A percentile compares a stretch with the other conserved stretches of the same genome.
phyloP scores from a whole-genome alignment of 495 filamentous ascomycete species.

The Annulohypoxylon moriforme region DNA sequence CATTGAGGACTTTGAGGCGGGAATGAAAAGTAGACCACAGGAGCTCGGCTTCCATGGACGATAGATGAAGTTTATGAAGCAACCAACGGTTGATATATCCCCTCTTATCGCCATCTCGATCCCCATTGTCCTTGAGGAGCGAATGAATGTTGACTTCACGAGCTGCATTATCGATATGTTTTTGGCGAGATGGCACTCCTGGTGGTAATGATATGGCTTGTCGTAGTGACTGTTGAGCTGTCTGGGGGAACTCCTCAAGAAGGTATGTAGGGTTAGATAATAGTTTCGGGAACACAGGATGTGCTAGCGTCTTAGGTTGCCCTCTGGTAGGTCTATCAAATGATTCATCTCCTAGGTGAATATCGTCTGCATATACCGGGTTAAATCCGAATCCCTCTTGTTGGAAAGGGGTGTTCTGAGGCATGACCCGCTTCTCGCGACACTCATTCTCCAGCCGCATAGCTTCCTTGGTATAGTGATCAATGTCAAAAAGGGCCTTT shows the following conservation, averaged over 20 bases:
- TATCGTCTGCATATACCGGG: slow-evolving; percentile 43
- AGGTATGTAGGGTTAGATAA: slow-evolving; percentile 46
- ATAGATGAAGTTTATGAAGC: slow-evolving; percentile 58
- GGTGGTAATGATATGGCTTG: slow-evolving; percentile 37
- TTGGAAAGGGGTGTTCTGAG: slow-evolving; percentile 38
- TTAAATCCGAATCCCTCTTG: slow-evolving; percentile 41
- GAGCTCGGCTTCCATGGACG: slow-evolving; percentile 57
- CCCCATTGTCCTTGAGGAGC: slow-evolving; percentile 30
- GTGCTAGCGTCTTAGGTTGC: slow-evolving; percentile 33
- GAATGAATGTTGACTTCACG: slow-evolving; percentile 46
- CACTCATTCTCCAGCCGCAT: slow-evolving; percentile 41
- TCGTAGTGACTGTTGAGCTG: slow-evolving; percentile 41
- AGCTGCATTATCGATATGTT: slow-evolving; percentile 41
- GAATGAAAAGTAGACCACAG: slow-evolving; percentile 52
- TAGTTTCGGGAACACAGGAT: slow-evolving; percentile 38
- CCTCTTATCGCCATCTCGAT: slow-evolving; percentile 44
- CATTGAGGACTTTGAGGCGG: slow-evolving; percentile 51
- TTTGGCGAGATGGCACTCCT: slow-evolving; percentile 30
- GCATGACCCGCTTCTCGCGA: slow-evolving; percentile 40
- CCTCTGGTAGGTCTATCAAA: slow-evolving; percentile 24
- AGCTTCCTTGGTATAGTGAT: slow-evolving; percentile 35
- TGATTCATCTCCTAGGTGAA: slow-evolving; percentile 32
- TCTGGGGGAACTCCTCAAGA: slow-evolving; percentile 43
- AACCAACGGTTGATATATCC: slow-evolving; percentile 62
- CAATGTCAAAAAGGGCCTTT: slow-evolving; percentile 41